A percentile compares a stretch with the other conserved stretches of the same genome.
These are phyloP conservation scores for Penicillium expansum DNA, from an alignment of 2,329 filamentous ascomycete genomes.

Conservation along the genomic window DNA sequence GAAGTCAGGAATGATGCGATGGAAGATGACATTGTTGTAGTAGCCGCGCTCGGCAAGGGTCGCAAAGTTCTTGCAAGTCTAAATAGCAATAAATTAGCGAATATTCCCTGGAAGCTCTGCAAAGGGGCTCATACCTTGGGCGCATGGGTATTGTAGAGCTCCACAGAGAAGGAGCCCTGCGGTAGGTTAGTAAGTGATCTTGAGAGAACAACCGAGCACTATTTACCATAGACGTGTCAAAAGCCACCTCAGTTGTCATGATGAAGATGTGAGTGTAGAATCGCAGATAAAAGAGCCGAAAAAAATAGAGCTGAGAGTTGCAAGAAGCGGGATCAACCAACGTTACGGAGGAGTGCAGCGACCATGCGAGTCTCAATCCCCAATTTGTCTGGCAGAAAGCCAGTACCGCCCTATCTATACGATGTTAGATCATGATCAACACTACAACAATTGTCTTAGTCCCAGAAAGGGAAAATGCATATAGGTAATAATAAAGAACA, in stretches of 20 bases:
- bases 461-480: background rate
- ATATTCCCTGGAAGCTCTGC: background rate
- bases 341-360: background rate
- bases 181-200: constrained; percentile 15
- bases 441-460: background rate
- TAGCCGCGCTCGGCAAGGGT: constrained; percentile 79
- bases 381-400: constrained; percentile 1
- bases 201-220: background rate
- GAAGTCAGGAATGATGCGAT: constrained; percentile 92
- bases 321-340: constrained; percentile 6
- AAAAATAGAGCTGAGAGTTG: background rate
- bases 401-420: background rate
- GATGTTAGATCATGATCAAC: too few relatives aligned
- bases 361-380: background rate
- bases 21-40: constrained; percentile 83
- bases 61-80: constrained; percentile 83
- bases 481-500: background rate
- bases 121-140: constrained; percentile 55
- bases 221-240: constrained; percentile 81
- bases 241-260: constrained; percentile 74
- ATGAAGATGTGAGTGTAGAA: constrained; percentile 9
- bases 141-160: constrained; percentile 87
- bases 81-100: constrained; percentile 19
- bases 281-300: background rate
- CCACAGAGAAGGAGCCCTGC: constrained; percentile 77